A percentile compares a stretch with the other conserved stretches of the same genome.
Evolutionary conservation across 352 stramenopile species (phyloP).

Genomic region (Globisporangium cederbergense): DNA sequence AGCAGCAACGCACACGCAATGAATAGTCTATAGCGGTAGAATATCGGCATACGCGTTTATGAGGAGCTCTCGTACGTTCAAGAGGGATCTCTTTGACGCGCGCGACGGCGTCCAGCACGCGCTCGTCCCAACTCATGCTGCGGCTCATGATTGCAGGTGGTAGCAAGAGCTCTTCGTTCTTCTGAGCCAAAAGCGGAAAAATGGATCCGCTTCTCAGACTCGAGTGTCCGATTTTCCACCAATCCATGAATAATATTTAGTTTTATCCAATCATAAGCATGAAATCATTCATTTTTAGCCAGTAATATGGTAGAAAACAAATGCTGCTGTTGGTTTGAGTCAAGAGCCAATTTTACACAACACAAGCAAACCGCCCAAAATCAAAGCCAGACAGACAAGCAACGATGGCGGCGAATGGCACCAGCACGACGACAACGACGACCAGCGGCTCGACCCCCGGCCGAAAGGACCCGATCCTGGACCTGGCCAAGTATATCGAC

Average conservation of each 20-base stretch:
- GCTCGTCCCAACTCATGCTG: constrained; percentile 54
- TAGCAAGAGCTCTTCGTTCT: constrained; percentile 8
- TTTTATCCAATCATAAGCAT: not conserved
- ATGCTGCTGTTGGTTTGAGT: not conserved
- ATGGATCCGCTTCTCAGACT: constrained; percentile 16
- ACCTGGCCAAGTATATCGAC: constrained; percentile 95
- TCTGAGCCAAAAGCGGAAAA: constrained; percentile 5
- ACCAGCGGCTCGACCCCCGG: constrained; percentile 20
- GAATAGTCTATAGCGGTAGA: not conserved
- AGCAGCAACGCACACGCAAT: not conserved
- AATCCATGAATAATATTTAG: not conserved
- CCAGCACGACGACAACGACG: constrained; percentile 16
- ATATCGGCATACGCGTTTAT: too few species aligned
- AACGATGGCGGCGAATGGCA: constrained; percentile 61
- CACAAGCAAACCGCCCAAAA: not conserved
- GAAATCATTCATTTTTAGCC: not conserved
- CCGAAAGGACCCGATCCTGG: constrained; percentile 88
- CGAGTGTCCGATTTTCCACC: constrained; percentile 2
- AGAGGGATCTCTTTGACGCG: constrained; percentile 28
- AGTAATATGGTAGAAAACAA: not conserved
- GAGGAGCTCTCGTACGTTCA: constrained; percentile 29
- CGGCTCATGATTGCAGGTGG: constrained; percentile 24
- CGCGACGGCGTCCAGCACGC: constrained; percentile 49
- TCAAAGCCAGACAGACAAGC: not conserved
- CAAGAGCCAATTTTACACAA: constrained; percentile 7